Base-by-base conservation (phyloP, 2,329 filamentous ascomycete species). In the Fusarium sp. region DNA sequence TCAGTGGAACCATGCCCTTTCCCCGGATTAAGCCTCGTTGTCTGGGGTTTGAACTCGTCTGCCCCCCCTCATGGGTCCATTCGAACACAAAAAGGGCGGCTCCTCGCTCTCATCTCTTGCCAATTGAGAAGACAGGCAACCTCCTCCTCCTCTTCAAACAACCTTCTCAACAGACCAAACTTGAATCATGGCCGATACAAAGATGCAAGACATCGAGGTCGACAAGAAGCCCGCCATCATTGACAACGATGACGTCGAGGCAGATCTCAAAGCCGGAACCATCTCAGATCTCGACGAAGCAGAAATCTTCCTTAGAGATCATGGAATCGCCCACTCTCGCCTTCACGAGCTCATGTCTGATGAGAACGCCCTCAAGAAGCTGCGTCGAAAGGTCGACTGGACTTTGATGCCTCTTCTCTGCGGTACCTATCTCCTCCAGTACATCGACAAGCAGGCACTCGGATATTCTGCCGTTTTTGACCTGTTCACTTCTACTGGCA, bases 391-490 rank as follows among this genome's bases (percentile, higher is more conserved):
- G 64, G 85, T 90, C 52, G 88, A 90, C 67, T 80, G 84, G 66
- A 76, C 84, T 0, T 73, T 90, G 10, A 82, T 90, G 69, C 89
- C 88, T 1, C 80, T 90, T 7, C 83, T 90, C 4, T 84, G 83
- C 40, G 83, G 84, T 1, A 88, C 86, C 0, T 88, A 85, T 57
- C 79, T 86, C 4, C 80, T 90, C 7, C 88, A 90, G 71, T 89
- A 87, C 69, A 87, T 89, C 74, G 88, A 89, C 78, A 90, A 90
- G 79, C 85, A 87, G 69, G 86, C 87, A 0, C 80, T 89, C 6
- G 84, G 84, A 0, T 90, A 89, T 75, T 84, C 86, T 0, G 87
- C 88, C 2, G 87, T 90, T 0, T 90, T 89, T 68, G 89, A 90
- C 57, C 80, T 90, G 0, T 86, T 89, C 69, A 79, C 80, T 14